A percentile compares a stretch with the other conserved stretches of the same genome.
Conservation (phyloP, 2,329 filamentous ascomycete genomes). For the Blastomyces emzantsi region DNA sequence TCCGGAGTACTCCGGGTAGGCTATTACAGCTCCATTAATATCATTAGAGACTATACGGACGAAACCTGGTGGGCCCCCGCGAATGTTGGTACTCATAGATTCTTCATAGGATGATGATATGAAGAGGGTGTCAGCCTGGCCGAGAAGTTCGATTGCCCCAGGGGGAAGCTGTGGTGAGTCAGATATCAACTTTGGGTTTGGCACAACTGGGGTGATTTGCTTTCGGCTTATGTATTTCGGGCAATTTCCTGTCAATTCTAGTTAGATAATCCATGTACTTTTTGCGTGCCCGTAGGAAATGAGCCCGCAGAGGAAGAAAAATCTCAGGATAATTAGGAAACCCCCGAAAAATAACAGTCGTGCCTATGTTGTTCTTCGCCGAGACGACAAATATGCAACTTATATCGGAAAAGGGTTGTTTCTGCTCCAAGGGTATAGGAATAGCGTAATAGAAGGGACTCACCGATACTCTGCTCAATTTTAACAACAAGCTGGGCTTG, state of each 20-base stretch:
- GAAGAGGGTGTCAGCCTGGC: constrained; percentile 66
- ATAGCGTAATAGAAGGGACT: constrained; percentile 15
- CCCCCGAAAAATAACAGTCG: neutral
- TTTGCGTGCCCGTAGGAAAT: neutral
- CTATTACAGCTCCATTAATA: constrained; percentile 41
- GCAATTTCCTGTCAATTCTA: constrained; percentile 54
- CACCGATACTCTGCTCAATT: constrained; percentile 59
- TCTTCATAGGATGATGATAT: constrained; percentile 56
- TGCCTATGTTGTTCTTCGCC: neutral
- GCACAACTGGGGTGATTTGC: constrained; percentile 47
- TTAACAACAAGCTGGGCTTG: constrained; percentile 54
- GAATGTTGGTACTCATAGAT: constrained; percentile 77
- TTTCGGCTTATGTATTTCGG: constrained; percentile 81
- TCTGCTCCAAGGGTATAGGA: neutral
- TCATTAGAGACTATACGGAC: constrained; percentile 56
- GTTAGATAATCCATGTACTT: constrained; percentile 3
- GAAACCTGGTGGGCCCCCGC: constrained; percentile 67
- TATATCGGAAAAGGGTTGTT: neutral
- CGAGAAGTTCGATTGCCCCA: constrained; percentile 51
- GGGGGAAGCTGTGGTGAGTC: constrained; percentile 41
- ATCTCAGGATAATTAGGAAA: neutral
- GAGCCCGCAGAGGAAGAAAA: neutral
- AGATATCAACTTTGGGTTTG: constrained; percentile 46
- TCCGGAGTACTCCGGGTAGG: constrained; percentile 78
- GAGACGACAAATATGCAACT: neutral